These are phyloP conservation scores for Trichoderma asperelloides DNA, from an alignment of 495 filamentous ascomycete genomes.

Conservation along the genomic window DNA sequence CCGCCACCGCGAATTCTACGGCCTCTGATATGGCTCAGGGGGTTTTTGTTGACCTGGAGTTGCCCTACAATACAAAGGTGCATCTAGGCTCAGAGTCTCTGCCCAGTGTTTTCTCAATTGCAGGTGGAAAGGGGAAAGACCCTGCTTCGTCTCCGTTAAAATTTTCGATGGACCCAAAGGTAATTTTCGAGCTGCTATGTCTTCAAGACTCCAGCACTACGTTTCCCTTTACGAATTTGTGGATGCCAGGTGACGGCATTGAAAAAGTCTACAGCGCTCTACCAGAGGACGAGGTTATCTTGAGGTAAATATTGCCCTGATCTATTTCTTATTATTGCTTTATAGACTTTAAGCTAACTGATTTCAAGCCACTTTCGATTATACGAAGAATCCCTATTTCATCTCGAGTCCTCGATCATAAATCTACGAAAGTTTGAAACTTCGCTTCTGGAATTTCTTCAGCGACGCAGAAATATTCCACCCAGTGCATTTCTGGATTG, in stretches of 20 bases:
- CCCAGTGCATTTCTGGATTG: not conserved
- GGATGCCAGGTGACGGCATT: not conserved
- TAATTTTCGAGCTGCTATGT: not conserved
- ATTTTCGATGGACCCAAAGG: not conserved
- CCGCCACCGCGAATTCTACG: not conserved
- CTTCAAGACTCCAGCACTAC: not conserved
- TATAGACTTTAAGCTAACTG: not conserved
- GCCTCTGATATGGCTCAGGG: not conserved
- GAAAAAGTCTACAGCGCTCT: not conserved
- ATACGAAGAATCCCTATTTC: not conserved
- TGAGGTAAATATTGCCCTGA: not conserved
- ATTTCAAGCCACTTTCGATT: not conserved
- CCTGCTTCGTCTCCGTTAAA: not conserved
- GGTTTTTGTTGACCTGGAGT: not conserved
- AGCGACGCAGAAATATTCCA: not conserved
- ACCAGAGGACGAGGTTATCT: not conserved
- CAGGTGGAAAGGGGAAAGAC: not conserved
- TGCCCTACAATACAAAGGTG: not conserved
- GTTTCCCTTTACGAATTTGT: constrained; percentile 3
- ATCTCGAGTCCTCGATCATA: not conserved
- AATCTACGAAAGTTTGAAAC: not conserved
- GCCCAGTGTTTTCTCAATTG: not conserved
- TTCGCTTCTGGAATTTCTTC: not conserved
- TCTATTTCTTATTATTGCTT: not conserved
- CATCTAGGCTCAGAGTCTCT: not conserved